These are phyloP conservation scores for Talaromyces sp. DNA, from an alignment of 2,329 filamentous ascomycete genomes.

Conservation along the genomic window DNA sequence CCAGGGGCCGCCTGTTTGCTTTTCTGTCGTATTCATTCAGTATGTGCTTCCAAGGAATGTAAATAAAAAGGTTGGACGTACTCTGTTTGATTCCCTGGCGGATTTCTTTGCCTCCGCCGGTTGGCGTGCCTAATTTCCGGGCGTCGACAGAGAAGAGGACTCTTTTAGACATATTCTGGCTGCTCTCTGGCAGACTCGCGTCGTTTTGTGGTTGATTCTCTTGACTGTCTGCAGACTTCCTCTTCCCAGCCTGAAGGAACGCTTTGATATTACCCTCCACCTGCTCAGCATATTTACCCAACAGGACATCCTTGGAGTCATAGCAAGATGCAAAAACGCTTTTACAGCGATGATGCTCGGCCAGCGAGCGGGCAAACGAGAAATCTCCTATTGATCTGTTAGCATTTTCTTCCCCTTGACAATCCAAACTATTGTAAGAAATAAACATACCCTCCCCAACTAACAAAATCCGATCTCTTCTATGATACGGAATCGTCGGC, in stretches of 20 bases:
- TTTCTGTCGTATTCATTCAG: background rate
- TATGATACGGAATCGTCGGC: constrained; percentile 36
- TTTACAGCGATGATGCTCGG: constrained; percentile 35
- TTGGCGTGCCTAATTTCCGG: constrained; percentile 33
- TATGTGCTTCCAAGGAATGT: background rate
- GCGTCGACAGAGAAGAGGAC: constrained; percentile 42
- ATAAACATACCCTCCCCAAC: constrained; percentile 39
- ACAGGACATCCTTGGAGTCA: constrained; percentile 45
- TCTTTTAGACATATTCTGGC: constrained; percentile 11
- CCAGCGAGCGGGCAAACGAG: constrained; percentile 43
- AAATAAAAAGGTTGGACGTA: background rate
- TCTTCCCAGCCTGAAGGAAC: constrained; percentile 17
- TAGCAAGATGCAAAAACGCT: constrained; percentile 41
- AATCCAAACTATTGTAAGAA: background rate
- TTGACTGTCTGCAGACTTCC: constrained; percentile 1
- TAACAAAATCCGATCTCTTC: constrained; percentile 37
- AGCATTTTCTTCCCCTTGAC: background rate
- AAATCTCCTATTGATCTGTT: constrained; percentile 35
- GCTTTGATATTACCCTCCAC: constrained; percentile 55
- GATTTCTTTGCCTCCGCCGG: constrained; percentile 38
- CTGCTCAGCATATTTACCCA: constrained; percentile 66
- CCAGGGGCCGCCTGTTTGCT: constrained; percentile 45
- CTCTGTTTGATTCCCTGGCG: constrained; percentile 29
- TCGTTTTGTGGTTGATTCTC: constrained; percentile 11
- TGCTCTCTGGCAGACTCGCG: background rate